A percentile compares a stretch with the other conserved stretches of the same genome.
Evolutionary conservation across 768 basidiomycete species (phyloP).

Genomic region (Glaciozyma antarctica): DNA sequence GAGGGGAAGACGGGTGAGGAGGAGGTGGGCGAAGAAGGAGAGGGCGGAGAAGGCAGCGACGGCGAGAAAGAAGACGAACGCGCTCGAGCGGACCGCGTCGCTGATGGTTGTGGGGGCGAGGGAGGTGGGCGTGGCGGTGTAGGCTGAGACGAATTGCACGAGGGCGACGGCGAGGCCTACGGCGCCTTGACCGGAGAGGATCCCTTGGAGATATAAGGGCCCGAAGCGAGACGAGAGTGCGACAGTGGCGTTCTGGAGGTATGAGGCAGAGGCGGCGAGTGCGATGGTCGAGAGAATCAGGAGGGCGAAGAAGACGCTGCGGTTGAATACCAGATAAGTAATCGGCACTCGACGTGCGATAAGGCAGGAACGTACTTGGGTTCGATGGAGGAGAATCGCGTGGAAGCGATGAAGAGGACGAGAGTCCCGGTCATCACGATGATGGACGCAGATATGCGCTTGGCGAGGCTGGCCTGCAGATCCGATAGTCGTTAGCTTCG

Average conservation of each 20-base stretch:
- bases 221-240: slow-evolving; percentile 28
- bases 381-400: slow-evolving; percentile 12
- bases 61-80: slow-evolving; percentile 36
- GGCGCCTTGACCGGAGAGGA: slow-evolving; percentile 32
- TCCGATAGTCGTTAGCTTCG: neutral
- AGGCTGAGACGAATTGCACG: slow-evolving; percentile 31
- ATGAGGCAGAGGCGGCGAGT: slow-evolving; percentile 25
- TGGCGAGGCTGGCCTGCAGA: slow-evolving; percentile 17
- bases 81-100: slow-evolving; percentile 21
- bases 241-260: slow-evolving; percentile 29
- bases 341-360: too few species aligned
- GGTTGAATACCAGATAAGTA: too few species aligned
- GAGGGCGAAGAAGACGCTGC: slow-evolving; percentile 25
- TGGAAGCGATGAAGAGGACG: slow-evolving; percentile 20
- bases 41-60: slow-evolving; percentile 29
- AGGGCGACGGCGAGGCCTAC: slow-evolving; percentile 32
- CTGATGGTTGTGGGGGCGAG: neutral
- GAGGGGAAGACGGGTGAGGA: slow-evolving; percentile 29
- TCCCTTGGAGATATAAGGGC: slow-evolving; percentile 30
- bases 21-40: slow-evolving; percentile 17
- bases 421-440: slow-evolving; percentile 10
- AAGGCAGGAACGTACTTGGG: neutral
- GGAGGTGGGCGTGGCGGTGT: neutral
- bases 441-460: slow-evolving; percentile 17
- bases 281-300: slow-evolving; percentile 22